These are phyloP conservation scores for Antarctomyces pellizariae DNA, from an alignment of 495 filamentous ascomycete genomes.

Conservation along the genomic window DNA sequence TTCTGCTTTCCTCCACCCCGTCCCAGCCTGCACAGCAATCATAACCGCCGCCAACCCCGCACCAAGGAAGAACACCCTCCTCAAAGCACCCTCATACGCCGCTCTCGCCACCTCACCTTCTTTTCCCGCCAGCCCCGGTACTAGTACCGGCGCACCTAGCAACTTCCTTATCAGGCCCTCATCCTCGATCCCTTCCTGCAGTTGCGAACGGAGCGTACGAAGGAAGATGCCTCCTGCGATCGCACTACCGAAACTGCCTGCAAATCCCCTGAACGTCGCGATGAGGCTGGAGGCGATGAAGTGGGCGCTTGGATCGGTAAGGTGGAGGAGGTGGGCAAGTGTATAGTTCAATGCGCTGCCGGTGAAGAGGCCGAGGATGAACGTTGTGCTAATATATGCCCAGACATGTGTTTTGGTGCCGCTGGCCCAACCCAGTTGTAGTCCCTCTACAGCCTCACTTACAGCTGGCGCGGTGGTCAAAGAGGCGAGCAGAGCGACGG, in stretches of 20 bases:
- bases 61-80: conserved; percentile 31
- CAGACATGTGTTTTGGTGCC: too few relatives aligned
- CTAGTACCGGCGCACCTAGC: conserved; percentile 42
- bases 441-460: conserved; percentile 6
- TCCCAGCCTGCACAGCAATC: conserved; percentile 36
- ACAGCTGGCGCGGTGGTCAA: background rate
- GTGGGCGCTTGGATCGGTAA: conserved; percentile 34
- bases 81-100: conserved; percentile 36
- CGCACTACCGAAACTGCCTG: conserved; percentile 50
- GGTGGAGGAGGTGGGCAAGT: conserved; percentile 47
- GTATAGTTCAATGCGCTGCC: conserved; percentile 56
- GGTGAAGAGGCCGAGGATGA: conserved; percentile 42
- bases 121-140: conserved; percentile 22
- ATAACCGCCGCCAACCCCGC: conserved; percentile 29
- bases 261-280: conserved; percentile 50
- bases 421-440: too few relatives aligned
- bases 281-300: conserved; percentile 48
- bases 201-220: conserved; percentile 27
- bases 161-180: conserved; percentile 35
- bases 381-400: too few relatives aligned
- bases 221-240: conserved; percentile 56
- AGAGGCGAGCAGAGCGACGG: conserved; percentile 6
- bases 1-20: conserved; percentile 53
- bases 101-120: conserved; percentile 36
- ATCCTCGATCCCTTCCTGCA: conserved; percentile 33